Percentiles rank a stretch among this genome's conserved stretches.
Conservation (phyloP, 345 rosid species). For the Turnera subulata region DNA sequence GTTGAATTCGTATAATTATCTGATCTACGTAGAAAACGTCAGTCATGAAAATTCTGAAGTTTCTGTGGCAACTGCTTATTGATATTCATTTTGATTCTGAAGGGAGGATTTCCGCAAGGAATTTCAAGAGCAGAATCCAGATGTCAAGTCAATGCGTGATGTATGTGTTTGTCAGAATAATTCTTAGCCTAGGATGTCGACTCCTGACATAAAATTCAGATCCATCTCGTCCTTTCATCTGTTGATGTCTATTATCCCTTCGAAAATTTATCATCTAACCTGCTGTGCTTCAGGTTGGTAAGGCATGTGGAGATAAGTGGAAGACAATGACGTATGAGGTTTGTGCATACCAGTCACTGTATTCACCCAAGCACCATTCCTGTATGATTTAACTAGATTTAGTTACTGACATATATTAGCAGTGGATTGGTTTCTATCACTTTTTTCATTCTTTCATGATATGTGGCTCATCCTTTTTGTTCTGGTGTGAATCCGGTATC, state of each 20-base stretch:
- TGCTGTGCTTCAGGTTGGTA: constrained; percentile 57
- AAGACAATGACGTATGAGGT: constrained; percentile 83
- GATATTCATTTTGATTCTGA: constrained; percentile 14
- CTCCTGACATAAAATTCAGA: neutral
- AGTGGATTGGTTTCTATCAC: too few species aligned
- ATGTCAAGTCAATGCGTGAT: constrained; percentile 87
- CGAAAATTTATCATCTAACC: neutral
- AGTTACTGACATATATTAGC: neutral
- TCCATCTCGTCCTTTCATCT: neutral
- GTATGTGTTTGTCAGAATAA: constrained; percentile 35
- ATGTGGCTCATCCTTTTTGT: too few species aligned
- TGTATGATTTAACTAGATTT: neutral
- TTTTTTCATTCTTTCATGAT: too few species aligned
- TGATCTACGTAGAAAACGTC: neutral
- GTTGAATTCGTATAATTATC: neutral
- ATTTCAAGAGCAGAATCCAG: constrained; percentile 79
- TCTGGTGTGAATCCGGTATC: too few species aligned
- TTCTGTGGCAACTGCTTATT: neutral
- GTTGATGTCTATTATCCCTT: neutral
- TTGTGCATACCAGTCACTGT: constrained; percentile 15
- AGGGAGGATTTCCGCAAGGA: constrained; percentile 93
- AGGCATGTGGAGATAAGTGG: constrained; percentile 98
- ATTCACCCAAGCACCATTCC: too few species aligned
- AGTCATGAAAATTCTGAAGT: neutral
- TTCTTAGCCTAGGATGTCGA: neutral